phyloP scores from a whole-genome alignment of 148 eudicot genomes.

The Drosera capensis region DNA sequence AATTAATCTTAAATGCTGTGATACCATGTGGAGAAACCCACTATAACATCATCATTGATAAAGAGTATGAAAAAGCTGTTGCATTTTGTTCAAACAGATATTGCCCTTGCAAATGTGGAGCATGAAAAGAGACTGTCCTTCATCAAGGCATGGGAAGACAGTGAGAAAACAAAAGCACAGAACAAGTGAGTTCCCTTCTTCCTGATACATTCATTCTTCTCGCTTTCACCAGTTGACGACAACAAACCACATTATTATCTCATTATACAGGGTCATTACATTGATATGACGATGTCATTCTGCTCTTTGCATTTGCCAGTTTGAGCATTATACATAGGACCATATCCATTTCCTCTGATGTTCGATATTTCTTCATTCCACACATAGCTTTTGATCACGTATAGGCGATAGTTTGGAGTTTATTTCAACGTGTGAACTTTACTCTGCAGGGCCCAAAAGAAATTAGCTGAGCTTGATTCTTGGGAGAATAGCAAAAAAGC shows the following conservation, averaged over 20 bases:
- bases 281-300: too few relatives aligned
- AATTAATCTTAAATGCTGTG: background rate
- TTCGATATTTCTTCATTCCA: too few relatives aligned
- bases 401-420: too few relatives aligned
- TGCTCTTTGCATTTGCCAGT: too few relatives aligned
- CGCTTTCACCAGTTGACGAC: background rate
- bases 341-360: too few relatives aligned
- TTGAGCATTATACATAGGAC: too few relatives aligned
- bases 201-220: background rate
- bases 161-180: constrained; percentile 43
- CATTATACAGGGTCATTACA: too few relatives aligned
- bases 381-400: too few relatives aligned
- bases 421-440: background rate
- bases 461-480: constrained; percentile 32
- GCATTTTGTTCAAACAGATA: constrained; percentile 20
- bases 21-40: background rate
- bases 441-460: constrained; percentile 52
- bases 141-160: constrained; percentile 95
- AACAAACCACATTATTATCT: background rate
- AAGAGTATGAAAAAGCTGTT: background rate
- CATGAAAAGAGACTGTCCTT: constrained; percentile 66
- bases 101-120: constrained; percentile 66
- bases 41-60: background rate
- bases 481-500: constrained; percentile 79
- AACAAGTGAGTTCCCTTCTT: constrained; percentile 13